Percentiles rank a stretch among this genome's conserved stretches.
Conservation (phyloP, 176 grass and related monocot genomes). For the Aegilops umbellulata region DNA sequence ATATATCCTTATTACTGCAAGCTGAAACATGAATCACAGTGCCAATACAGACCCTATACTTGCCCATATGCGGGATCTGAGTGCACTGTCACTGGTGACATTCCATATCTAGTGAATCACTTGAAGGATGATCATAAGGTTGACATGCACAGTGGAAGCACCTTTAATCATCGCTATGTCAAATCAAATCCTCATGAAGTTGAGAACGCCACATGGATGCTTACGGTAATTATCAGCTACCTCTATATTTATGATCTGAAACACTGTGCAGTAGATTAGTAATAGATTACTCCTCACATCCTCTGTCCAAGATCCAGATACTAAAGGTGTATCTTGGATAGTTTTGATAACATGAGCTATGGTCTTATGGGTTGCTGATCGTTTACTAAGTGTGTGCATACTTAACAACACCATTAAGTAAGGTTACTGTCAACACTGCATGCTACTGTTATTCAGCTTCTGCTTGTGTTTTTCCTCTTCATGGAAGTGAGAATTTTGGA, state of each 20-base stretch:
- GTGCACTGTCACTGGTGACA: slow-evolving; percentile 78
- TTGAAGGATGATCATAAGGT: slow-evolving; percentile 97
- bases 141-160: slow-evolving; percentile 92
- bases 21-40: slow-evolving; percentile 91
- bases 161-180: slow-evolving; percentile 93
- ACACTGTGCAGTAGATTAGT: background rate
- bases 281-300: background rate
- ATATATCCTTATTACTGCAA: slow-evolving; percentile 96
- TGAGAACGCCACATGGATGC: slow-evolving; percentile 98
- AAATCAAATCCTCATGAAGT: slow-evolving; percentile 94
- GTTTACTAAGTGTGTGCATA: background rate
- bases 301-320: background rate
- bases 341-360: background rate
- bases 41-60: slow-evolving; percentile 73
- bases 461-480: background rate
- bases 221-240: slow-evolving; percentile 55
- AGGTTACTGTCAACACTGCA: background rate
- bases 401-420: background rate
- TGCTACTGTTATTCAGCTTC: background rate
- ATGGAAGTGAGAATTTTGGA: background rate
- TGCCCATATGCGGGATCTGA: slow-evolving; percentile 96
- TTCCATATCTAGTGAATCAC: slow-evolving; percentile 76
- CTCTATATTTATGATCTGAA: background rate
- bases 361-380: background rate
- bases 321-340: background rate